phyloP scores from a whole-genome alignment of 306 rosid species.

The Quercus agrifolia region DNA sequence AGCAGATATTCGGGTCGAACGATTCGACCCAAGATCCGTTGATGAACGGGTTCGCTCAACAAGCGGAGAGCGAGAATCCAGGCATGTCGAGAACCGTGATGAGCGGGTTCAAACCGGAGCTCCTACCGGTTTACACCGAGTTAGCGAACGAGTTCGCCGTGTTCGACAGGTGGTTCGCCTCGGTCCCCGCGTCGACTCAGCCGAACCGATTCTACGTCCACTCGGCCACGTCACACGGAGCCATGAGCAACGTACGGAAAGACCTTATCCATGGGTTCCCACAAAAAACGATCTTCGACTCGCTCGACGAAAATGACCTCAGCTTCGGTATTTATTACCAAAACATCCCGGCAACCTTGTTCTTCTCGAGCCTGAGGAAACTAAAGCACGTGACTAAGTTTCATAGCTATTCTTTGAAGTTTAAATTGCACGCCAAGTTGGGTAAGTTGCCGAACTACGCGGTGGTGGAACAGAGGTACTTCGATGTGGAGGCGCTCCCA shows the following conservation, averaged over 20 bases:
- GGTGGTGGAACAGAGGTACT: conserved; percentile 91
- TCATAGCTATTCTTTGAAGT: conserved; percentile 54
- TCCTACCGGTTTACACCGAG: conserved; percentile 61
- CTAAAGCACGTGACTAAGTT: conserved; percentile 48
- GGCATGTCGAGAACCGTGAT: conserved; percentile 59
- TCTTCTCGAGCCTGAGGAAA: conserved; percentile 67
- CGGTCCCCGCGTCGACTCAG: conserved; percentile 90
- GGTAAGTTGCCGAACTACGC: conserved; percentile 85
- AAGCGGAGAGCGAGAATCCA: conserved; percentile 40
- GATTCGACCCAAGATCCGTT: conserved; percentile 38
- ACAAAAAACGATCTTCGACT: conserved; percentile 78
- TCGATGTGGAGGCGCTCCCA: conserved; percentile 57
- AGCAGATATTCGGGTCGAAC: conserved; percentile 85
- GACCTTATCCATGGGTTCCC: conserved; percentile 85
- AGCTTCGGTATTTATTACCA: conserved; percentile 77
- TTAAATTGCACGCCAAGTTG: conserved; percentile 54
- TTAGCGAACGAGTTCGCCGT: conserved; percentile 62
- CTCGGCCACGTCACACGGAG: conserved; percentile 95
- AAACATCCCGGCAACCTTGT: conserved; percentile 82
- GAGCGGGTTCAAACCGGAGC: conserved; percentile 79
- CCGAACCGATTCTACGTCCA: conserved; percentile 92
- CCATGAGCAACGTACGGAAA: conserved; percentile 75
- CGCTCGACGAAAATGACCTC: conserved; percentile 62
- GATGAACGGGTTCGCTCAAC: conserved; percentile 93
- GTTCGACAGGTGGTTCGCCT: conserved; percentile 87